A percentile compares a stretch with the other conserved stretches of the same genome.
Conservation (phyloP, 768 basidiomycete genomes). For the Lentinus tigrinus region DNA sequence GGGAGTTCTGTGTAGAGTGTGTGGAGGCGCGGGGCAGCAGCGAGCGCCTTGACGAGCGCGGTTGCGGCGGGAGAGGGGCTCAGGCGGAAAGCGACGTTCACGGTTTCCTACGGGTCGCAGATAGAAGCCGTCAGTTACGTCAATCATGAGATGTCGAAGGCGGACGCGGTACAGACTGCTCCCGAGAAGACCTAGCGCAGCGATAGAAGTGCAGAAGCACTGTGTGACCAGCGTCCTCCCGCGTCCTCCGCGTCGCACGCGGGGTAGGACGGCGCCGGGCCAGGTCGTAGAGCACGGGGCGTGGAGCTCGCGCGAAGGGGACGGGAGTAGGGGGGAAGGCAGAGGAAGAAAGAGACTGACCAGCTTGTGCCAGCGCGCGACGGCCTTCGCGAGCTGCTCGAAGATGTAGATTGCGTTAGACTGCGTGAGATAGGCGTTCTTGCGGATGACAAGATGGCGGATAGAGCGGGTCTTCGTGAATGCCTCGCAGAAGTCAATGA, state of each 20-base stretch:
- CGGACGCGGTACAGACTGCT: neutral
- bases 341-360: conserved; percentile 35
- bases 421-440: conserved; percentile 57
- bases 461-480: conserved; percentile 39
- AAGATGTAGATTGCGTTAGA: conserved; percentile 46
- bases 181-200: neutral
- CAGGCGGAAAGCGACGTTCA: conserved; percentile 55
- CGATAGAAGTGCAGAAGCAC: neutral
- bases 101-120: conserved; percentile 41
- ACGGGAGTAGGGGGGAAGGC: neutral
- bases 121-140: conserved; percentile 9
- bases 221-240: too few species aligned
- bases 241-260: neutral
- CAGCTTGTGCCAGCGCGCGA: conserved; percentile 43
- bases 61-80: conserved; percentile 36
- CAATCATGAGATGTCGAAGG: conserved; percentile 2
- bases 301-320: neutral
- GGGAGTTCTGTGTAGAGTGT: conserved; percentile 55
- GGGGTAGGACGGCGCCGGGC: neutral
- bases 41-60: conserved; percentile 36
- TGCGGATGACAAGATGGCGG: conserved; percentile 51
- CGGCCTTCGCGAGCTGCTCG: conserved; percentile 42
- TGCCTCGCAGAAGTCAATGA: conserved; percentile 37
- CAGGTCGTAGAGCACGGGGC: neutral
- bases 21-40: conserved; percentile 43